Base-by-base conservation (phyloP, 331 rosid species). In the Phaseolus coccineus region DNA sequence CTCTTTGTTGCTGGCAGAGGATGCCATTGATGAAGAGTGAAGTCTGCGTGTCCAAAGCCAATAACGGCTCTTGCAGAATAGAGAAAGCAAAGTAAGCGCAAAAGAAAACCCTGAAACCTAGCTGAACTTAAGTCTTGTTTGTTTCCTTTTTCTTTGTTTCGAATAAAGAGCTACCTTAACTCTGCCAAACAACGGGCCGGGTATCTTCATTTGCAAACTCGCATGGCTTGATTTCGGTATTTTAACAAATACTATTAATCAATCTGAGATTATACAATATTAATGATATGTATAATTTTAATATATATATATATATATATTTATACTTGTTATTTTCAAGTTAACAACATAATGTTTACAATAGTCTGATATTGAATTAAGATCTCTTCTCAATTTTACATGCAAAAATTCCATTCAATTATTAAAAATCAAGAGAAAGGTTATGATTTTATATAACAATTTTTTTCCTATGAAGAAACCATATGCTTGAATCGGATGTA, bases 1-100 rank as follows among this genome's bases (percentile, higher is more conserved):
- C n/a, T 82, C 82, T 61, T 86, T 74, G 10, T 58, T 90, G 71
- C 52, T 81, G 10, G 74, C 79, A 11, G 91, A 25, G 19, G 90
- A 25, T 0, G 79, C 90, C 90, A 87, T 87, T 25, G 80, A 27
- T 33, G 61, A 3, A 30, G 81, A 2, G 14, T 19, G 51, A 27
- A 66, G 68, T 3, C 40, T 24, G 79, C 64, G 81, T 5, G 33
- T 28, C 31, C 40, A 6, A 73, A 30, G 12, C 39, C 22, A 59
- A 59, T 25, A 40, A 56, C 81, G 83, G 70, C 79, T 33, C 30
- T 71, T 2, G 70, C 2, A 62, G 44, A 30, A 70, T 30, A 69
- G 28, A 69, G 50, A 47, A 15, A 13, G 55, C 56, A 52, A 10
- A 13, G 55, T 71, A 2, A 62, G 82, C 5, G 1, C 3, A 12